A percentile compares a stretch with the other conserved stretches of the same genome.
These are phyloP conservation scores for Globisporangium iwayamae DNA, from an alignment of 352 stramenopile species.

Conservation along the genomic window DNA sequence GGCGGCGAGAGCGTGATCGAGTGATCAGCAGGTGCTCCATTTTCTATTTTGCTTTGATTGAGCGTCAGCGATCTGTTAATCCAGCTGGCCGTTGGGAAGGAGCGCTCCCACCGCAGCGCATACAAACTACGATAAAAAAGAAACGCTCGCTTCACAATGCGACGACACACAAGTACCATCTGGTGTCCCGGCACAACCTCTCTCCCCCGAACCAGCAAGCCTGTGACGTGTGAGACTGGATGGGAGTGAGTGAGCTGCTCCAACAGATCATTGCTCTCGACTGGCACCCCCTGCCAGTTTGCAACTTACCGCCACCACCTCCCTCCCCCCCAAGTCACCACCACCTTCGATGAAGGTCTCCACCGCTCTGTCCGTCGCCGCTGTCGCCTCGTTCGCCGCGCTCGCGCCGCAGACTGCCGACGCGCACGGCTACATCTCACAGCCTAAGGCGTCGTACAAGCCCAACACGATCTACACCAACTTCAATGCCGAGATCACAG, in stretches of 20 bases:
- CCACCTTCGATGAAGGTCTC: neutral
- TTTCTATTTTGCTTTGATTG: neutral
- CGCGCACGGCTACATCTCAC: constrained; percentile 29
- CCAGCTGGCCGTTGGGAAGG: neutral
- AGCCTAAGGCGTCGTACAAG: constrained; percentile 21
- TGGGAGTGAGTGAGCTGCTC: neutral
- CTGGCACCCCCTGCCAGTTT: neutral
- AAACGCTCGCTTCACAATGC: neutral
- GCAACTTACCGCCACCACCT: neutral
- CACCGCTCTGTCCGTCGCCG: neutral
- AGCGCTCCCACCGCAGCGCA: neutral
- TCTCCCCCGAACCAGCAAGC: neutral
- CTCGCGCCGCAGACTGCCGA: neutral
- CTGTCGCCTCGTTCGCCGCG: neutral
- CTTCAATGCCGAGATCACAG: constrained; percentile 30
- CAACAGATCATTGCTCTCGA: neutral
- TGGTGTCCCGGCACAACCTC: neutral
- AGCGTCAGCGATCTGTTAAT: neutral
- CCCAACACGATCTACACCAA: constrained; percentile 21
- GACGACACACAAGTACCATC: neutral
- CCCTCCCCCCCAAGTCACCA: neutral
- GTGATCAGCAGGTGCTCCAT: neutral
- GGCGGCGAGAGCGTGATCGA: neutral
- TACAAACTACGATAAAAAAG: neutral
- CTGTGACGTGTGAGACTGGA: constrained; percentile 3